phyloP scores from a whole-genome alignment of 495 filamentous ascomycete genomes.

The Xylaria venustula region DNA sequence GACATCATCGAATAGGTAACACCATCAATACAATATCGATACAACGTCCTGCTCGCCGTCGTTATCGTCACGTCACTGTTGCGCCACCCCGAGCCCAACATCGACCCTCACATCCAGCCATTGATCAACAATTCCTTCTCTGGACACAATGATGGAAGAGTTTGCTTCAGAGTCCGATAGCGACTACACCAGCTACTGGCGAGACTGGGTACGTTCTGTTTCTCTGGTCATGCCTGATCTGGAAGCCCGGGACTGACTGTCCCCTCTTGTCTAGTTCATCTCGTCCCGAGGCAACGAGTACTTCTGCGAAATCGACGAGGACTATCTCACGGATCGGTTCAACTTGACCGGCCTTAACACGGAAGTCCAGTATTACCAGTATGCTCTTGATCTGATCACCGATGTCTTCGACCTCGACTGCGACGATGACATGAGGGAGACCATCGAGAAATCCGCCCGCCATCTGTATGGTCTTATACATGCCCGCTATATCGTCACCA shows the following conservation, averaged over 20 bases:
- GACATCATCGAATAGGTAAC: too few species aligned
- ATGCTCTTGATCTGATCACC: constrained; percentile 98
- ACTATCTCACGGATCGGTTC: constrained; percentile 97
- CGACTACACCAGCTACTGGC: constrained; percentile 98
- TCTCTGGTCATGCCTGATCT: constrained; percentile 5
- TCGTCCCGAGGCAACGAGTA: constrained; percentile 97
- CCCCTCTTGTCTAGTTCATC: constrained; percentile 67
- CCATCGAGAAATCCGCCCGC: constrained; percentile 95
- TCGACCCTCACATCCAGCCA: too few species aligned
- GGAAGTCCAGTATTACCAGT: constrained; percentile 98
- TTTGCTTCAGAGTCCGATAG: constrained; percentile 97
- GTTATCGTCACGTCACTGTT: too few species aligned
- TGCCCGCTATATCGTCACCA: constrained; percentile 96
- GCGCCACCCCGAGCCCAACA: neutral
- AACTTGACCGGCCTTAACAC: constrained; percentile 96
- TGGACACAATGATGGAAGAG: constrained; percentile 69
- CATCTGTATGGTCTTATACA: constrained; percentile 97
- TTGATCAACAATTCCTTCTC: neutral
- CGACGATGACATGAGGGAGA: constrained; percentile 95
- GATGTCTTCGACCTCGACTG: constrained; percentile 99
- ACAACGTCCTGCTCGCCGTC: too few species aligned
- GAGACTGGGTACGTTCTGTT: constrained; percentile 83
- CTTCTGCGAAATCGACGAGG: constrained; percentile 99
- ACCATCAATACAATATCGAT: too few species aligned
- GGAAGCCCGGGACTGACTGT: neutral